Evolutionary conservation across 768 basidiomycete genomes (phyloP).

Genomic region (Hericium coralloides): DNA sequence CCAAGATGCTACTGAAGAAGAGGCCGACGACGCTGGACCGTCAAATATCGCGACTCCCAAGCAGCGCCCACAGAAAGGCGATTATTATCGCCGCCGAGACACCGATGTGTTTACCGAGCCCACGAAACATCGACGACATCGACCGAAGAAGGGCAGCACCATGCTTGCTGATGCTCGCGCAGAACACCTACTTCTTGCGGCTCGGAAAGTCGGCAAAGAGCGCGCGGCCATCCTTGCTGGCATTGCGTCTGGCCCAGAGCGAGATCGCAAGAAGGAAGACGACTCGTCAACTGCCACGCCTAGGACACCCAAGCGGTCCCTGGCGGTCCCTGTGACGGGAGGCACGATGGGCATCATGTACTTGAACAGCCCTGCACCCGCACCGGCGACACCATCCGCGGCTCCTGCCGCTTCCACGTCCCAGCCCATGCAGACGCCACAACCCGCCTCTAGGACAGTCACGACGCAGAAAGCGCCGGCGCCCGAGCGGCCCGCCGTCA

Average conservation of each 20-base stretch:
- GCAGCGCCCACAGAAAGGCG: slow-evolving; percentile 10
- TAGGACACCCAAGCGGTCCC: slow-evolving; percentile 10
- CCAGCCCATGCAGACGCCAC: slow-evolving; percentile 13
- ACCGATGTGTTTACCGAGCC: slow-evolving; percentile 7
- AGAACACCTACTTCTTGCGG: slow-evolving; percentile 65
- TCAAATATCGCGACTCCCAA: slow-evolving; percentile 21
- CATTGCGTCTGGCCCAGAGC: slow-evolving; percentile 25
- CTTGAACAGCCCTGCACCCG: slow-evolving; percentile 9
- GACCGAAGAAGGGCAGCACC: slow-evolving; percentile 21
- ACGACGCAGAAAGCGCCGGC: slow-evolving; percentile 13
- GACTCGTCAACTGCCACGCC: slow-evolving; percentile 8
- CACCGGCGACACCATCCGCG: slow-evolving; percentile 3
- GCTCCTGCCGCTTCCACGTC: slow-evolving; percentile 13
- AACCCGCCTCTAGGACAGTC: not conserved
- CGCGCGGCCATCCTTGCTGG: slow-evolving; percentile 49
- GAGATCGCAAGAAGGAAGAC: slow-evolving; percentile 29
- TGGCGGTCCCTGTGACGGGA: slow-evolving; percentile 4
- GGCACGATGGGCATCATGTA: slow-evolving; percentile 11
- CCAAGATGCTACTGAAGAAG: slow-evolving; percentile 14
- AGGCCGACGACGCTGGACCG: slow-evolving; percentile 12
- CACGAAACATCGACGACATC: slow-evolving; percentile 16
- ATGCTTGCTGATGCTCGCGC: slow-evolving; percentile 54
- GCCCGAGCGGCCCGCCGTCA: slow-evolving; percentile 15
- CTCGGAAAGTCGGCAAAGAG: slow-evolving; percentile 57
- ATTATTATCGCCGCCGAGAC: slow-evolving; percentile 14